Conservation (phyloP, 2,329 filamentous ascomycete genomes). For the Xylaria sp. region DNA sequence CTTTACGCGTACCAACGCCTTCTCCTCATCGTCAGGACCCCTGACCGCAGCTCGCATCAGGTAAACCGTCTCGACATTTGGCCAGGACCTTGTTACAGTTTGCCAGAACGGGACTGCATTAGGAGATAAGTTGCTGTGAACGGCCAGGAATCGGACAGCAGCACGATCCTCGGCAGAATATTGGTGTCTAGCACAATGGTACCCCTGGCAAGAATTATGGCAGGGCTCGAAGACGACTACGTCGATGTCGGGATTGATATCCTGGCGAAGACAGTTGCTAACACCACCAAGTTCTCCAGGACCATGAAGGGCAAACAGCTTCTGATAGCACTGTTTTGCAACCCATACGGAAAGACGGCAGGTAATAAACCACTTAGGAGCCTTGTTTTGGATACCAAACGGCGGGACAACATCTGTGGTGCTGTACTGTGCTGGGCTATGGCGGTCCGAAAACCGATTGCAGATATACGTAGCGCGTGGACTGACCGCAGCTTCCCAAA, state of each 20-base stretch:
- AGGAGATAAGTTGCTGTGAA: constrained; percentile 29
- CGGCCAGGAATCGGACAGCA: constrained; percentile 29
- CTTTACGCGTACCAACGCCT: constrained; percentile 34
- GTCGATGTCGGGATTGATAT: constrained; percentile 29
- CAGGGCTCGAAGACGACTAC: constrained; percentile 38
- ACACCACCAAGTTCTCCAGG: background rate
- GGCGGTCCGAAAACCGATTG: constrained; percentile 27
- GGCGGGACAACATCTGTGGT: too few relatives aligned
- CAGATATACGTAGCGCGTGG: constrained; percentile 35
- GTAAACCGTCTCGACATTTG: constrained; percentile 36
- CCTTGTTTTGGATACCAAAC: constrained; percentile 29
- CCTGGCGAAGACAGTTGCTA: constrained; percentile 18
- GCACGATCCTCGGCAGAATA: constrained; percentile 32
- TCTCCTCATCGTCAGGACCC: constrained; percentile 28
- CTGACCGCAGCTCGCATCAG: constrained; percentile 32
- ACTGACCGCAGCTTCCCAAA: constrained; percentile 35
- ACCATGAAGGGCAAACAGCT: constrained; percentile 26
- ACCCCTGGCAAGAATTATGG: constrained; percentile 33
- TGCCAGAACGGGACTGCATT: constrained; percentile 32
- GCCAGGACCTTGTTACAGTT: constrained; percentile 33
- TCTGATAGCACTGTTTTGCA: constrained; percentile 27
- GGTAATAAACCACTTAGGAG: constrained; percentile 33
- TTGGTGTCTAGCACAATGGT: constrained; percentile 33
- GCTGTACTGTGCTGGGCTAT: background rate
- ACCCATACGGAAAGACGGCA: constrained; percentile 26